A percentile compares a stretch with the other conserved stretches of the same genome.
Conservation (phyloP, 371 early-diverging fungal species). For the Gilbertella persicaria region DNA sequence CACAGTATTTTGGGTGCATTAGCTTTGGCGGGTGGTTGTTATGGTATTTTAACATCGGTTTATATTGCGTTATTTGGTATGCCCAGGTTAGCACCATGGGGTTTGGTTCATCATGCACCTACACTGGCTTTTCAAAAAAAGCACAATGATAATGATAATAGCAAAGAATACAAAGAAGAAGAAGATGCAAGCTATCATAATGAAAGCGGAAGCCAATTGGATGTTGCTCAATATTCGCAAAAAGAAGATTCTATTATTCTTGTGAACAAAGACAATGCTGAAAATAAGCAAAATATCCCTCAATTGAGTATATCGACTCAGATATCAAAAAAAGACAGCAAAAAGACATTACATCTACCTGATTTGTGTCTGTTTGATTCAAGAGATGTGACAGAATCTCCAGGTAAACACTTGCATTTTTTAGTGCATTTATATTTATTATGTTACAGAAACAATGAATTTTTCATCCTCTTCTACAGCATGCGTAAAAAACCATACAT, state of each 20-base stretch:
- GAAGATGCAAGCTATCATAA: not conserved
- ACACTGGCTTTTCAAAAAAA: conserved; percentile 19
- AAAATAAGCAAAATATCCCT: not conserved
- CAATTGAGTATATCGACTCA: not conserved
- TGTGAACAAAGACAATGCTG: not conserved
- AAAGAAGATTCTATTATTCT: no score
- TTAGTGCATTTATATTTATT: no score
- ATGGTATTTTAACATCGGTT: conserved; percentile 38
- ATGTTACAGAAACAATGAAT: no score
- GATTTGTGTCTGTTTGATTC: not conserved
- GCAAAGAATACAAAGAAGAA: not conserved
- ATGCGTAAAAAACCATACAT: no score
- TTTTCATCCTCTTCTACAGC: no score
- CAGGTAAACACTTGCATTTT: no score
- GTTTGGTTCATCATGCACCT: conserved; percentile 40
- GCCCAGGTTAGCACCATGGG: conserved; percentile 46
- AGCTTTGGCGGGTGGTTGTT: conserved; percentile 46
- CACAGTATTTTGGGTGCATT: conserved; percentile 37
- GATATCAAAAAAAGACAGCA: not conserved
- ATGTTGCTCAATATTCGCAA: no score
- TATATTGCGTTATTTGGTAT: conserved; percentile 48
- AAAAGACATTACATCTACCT: not conserved
- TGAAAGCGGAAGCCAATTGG: conserved; percentile 1
- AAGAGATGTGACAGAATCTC: not conserved
- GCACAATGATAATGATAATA: not conserved